phyloP scores from a whole-genome alignment of 495 filamentous ascomycete genomes.

The Daldinia grandis region DNA sequence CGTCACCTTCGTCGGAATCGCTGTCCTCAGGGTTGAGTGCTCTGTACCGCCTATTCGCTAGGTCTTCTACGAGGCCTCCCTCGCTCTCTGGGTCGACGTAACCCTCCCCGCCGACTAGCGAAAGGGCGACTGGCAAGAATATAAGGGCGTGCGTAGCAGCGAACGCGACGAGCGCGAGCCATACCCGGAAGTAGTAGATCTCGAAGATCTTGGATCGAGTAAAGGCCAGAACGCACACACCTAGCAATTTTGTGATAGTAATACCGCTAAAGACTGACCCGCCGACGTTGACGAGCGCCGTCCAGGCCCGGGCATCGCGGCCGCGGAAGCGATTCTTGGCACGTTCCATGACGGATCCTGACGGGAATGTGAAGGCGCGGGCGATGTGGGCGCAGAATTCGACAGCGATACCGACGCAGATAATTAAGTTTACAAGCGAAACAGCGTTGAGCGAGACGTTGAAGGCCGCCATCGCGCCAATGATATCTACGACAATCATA shows the following conservation, averaged over 20 bases:
- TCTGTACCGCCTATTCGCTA: constrained; percentile 60
- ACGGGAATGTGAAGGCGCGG: constrained; percentile 94
- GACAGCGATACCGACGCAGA: constrained; percentile 93
- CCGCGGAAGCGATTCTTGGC: constrained; percentile 73
- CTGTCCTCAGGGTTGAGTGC: constrained; percentile 53
- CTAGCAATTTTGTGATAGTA: constrained; percentile 92
- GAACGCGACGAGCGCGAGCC: constrained; percentile 87
- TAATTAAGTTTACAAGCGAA: constrained; percentile 94
- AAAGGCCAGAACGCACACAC: constrained; percentile 91
- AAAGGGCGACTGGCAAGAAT: constrained; percentile 90
- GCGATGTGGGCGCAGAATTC: constrained; percentile 99
- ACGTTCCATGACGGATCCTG: constrained; percentile 75
- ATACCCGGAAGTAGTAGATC: constrained; percentile 98
- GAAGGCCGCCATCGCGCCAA: constrained; percentile 90
- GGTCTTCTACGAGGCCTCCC: constrained; percentile 85
- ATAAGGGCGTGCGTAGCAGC: constrained; percentile 90
- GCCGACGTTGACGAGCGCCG: constrained; percentile 91
- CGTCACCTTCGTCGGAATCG: constrained; percentile 51
- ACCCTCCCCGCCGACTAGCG: constrained; percentile 84
- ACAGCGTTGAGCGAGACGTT: constrained; percentile 95
- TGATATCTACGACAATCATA: constrained; percentile 95
- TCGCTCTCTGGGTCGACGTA: constrained; percentile 86
- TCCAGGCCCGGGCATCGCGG: constrained; percentile 86
- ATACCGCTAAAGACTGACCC: constrained; percentile 95
- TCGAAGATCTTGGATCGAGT: constrained; percentile 99